Conservation (phyloP, 75 land plant species). For the Cryptomeria japonica region DNA sequence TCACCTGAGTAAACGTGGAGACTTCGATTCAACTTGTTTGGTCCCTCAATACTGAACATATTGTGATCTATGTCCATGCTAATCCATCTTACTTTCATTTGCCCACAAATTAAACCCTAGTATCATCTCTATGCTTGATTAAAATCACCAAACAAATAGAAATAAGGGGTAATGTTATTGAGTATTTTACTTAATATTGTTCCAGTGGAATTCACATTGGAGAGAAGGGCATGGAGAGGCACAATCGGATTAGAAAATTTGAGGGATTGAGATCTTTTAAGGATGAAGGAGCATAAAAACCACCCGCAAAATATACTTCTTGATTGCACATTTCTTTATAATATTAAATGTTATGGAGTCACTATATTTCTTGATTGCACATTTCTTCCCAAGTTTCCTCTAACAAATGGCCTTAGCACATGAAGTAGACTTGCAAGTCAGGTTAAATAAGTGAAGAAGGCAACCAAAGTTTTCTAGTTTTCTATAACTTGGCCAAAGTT, state of each 20-base stretch:
- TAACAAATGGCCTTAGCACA: slow-evolving; percentile 57
- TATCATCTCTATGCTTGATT: no score
- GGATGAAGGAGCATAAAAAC: slow-evolving; percentile 59
- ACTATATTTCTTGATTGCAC: slow-evolving; percentile 45
- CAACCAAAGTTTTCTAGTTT: no score
- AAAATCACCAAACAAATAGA: background rate
- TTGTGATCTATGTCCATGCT: no score
- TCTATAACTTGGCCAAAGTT: no score
- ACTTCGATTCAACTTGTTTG: no score
- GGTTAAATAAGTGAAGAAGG: no score
- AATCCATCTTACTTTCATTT: slow-evolving; percentile 16
- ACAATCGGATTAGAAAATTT: slow-evolving; percentile 53
- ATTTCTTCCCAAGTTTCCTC: slow-evolving; percentile 16
- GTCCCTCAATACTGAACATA: no score
- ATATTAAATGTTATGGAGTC: slow-evolving; percentile 71
- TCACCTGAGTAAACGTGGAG: no score
- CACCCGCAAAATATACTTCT: slow-evolving; percentile 68
- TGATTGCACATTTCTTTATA: slow-evolving; percentile 79
- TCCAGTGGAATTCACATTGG: slow-evolving; percentile 62
- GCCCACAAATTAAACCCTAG: background rate
- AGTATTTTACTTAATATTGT: slow-evolving; percentile 43
- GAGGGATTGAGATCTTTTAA: slow-evolving; percentile 32
- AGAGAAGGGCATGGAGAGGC: slow-evolving; percentile 76
- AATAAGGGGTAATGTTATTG: background rate
- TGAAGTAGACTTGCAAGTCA: no score